Evolutionary conservation across 805 yeast species (phyloP), one percentile per base, ranked within the genome.

Genomic region (Cyberlindnera meyerae): DNA sequence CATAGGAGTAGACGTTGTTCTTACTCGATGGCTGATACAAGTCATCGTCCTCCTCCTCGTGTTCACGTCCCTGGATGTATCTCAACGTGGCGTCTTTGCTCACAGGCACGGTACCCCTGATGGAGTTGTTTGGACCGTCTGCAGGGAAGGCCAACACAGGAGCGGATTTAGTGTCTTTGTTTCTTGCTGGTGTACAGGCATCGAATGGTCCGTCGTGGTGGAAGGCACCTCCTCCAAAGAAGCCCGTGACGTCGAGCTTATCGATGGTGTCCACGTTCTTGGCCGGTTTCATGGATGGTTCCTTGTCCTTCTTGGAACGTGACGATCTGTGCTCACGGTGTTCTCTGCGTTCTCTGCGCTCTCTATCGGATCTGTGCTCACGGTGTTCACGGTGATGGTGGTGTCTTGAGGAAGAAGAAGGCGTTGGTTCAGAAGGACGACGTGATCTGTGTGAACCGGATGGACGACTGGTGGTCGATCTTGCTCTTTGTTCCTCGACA

Each of bases 191-290:
- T 3, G 94, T 84, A 61, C 97, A 90, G 1, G 98, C 98, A 59
- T 93, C 98, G 58, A 93, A 93, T 12, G 98, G 98, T 11, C 98
- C 98, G 63, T 93, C 98, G 61, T 93, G 97, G 61, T 93, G 98
- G 71, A 93, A 93, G 3, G 94, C 86, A 13, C 87, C 86, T 18
- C 96, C 97, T 18, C 96, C 97, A 57, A 85, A 89, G 44, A 89
- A 72, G 1, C 96, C 97, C 11, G 97, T 89, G 31, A 90, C 98
- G 60, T 93, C 98, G 53, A 93, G 70, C 61, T 85, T 85, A 65
- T 93, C 98, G 50, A 93, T 93, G 4, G 94, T 86, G 55, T 90
- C 98, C 38, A 89, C 79, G 49, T 88, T 84, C 50, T 79, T 78
- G 11, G 88, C 73, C 48, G 75, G 59, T 68, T 52, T 65, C 65